Base-by-base conservation (phyloP, 2,329 filamentous ascomycete species). In the Sphaerulina musiva region DNA sequence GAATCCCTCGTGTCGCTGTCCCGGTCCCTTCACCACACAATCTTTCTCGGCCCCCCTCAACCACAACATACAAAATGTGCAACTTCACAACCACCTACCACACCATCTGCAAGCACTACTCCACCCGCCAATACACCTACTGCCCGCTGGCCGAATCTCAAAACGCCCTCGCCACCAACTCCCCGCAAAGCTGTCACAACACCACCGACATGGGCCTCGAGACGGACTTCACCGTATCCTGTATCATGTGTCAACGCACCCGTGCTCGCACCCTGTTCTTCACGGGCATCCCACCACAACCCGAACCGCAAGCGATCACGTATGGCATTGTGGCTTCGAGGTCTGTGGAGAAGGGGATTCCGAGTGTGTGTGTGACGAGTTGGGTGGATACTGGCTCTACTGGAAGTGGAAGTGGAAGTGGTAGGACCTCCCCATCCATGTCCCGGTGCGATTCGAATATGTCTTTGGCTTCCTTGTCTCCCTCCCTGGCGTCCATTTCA, bases 41-140 rank as follows among this genome's bases (percentile, higher is more conserved):
- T 20, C 46, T 38, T n/a, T 20, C 32, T 11, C 40, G 10, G 5
- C 23, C 10, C 8, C 40, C 26, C 26, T 6, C 1, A 4, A 29
- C 26, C 26, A 6, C 10, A 26, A 12, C 3, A 36, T n/a, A 12
- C 14, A 46, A 45, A 8, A 51, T 51, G 48, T 51, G 48, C 42
- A 31, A 45, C 20, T 51, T 51, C 42, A 45, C 41, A 32, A 43
- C 40, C 14, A 39, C 48, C 32, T 51, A 46, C 48, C 42, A 51
- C 48, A 46, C 42, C 31, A 17, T 31, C 20, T 51, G 48, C 48
- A 39, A 51, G 23, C 48, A 51, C 42, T 51, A 51, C 48, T 51
- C 48, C 9, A 32, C 40, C 20, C 32, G 29, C 11, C 17, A 39
- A 11, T 51, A 38, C 48, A 36, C 31, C 34, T 46, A 45, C 42